Base-by-base conservation (phyloP, 352 stramenopile genomes). In the Globisporangium polare region DNA sequence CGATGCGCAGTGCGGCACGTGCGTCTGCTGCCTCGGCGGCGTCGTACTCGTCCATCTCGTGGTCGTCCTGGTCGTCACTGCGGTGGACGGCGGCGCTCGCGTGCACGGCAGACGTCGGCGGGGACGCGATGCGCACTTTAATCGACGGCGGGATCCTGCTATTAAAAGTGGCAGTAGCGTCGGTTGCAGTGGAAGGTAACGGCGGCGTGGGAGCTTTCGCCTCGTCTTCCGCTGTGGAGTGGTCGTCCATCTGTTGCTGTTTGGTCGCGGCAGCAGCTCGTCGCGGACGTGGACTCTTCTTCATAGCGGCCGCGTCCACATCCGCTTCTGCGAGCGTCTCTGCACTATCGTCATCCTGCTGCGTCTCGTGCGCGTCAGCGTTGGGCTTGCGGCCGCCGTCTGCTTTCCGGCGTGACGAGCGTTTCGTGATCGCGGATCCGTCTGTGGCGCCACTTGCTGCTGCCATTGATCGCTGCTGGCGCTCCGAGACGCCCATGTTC, bases 1-100 rank as follows among this genome's bases (percentile, higher is more conserved):
- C 67, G 60, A 81, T 81, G 31, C 72, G 65, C 51, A 89, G 59
- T 13, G 71, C 71, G 24, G 56, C 55, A 7, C 20, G 41, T 1
- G 41, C 35, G 9, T 33, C 52, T n/a, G n/a, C n/a, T 8, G 22
- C 29, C 33, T 39, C 33, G 8, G 33, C 33, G 12, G 18, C 26
- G 27, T 49, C 45, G 2, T 60, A 17, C 50, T 59, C 22, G 60
- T 52, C 26, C 5, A 20, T 42, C 9, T 39, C 43, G 53, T 41
- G 43, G 13, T 62, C 54, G 9, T 53, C 47, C 9, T 67, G 47
- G 15, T 22, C 26, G 47, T 42, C 20, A 33, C 29, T 33, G 45
- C 46, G 46, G 12, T 43, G 31, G 26, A 53, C 27, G 24, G 31
- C 31, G 1, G 22, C 35, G 8, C 27, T 39, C 20, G 29, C 2